phyloP scores from a whole-genome alignment of 306 rosid species.

The Cucurbita maxima region DNA sequence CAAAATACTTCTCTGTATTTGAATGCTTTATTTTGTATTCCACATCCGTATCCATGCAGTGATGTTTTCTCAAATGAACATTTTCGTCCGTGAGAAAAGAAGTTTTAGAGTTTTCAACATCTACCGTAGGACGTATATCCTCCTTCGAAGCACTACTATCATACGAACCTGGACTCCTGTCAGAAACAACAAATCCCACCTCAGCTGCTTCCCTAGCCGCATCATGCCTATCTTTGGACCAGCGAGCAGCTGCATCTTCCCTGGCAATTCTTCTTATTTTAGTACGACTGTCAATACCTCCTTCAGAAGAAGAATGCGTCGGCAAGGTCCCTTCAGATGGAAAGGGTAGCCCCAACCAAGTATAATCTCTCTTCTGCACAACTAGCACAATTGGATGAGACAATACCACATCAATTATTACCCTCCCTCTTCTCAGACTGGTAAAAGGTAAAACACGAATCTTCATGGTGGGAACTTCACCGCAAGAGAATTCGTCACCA shows the following conservation, averaged over 20 bases:
- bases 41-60: slow-evolving; percentile 58
- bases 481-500: slow-evolving; percentile 69
- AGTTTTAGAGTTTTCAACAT: slow-evolving; percentile 17
- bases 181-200: slow-evolving; percentile 55
- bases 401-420: slow-evolving; percentile 77
- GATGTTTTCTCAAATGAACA: slow-evolving; percentile 48
- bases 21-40: slow-evolving; percentile 76
- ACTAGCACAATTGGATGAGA: slow-evolving; percentile 52
- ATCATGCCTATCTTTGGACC: slow-evolving; percentile 48
- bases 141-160: slow-evolving; percentile 28
- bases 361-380: slow-evolving; percentile 68
- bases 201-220: slow-evolving; percentile 65
- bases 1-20: slow-evolving; percentile 68
- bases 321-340: slow-evolving; percentile 22
- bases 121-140: slow-evolving; percentile 14
- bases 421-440: slow-evolving; percentile 73
- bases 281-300: slow-evolving; percentile 64
- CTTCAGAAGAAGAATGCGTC: slow-evolving; percentile 46
- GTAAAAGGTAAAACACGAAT: slow-evolving; percentile 57
- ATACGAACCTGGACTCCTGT: slow-evolving; percentile 21
- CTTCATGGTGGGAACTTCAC: slow-evolving; percentile 64
- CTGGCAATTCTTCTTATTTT: slow-evolving; percentile 49
- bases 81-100: slow-evolving; percentile 49
- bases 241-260: slow-evolving; percentile 42
- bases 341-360: slow-evolving; percentile 77